Percentiles rank a stretch among this genome's conserved stretches.
Evolutionary conservation across 1,284 basidiomycete genomes (phyloP).

Genomic region (Ceratorhiza oryzae-sativae): DNA sequence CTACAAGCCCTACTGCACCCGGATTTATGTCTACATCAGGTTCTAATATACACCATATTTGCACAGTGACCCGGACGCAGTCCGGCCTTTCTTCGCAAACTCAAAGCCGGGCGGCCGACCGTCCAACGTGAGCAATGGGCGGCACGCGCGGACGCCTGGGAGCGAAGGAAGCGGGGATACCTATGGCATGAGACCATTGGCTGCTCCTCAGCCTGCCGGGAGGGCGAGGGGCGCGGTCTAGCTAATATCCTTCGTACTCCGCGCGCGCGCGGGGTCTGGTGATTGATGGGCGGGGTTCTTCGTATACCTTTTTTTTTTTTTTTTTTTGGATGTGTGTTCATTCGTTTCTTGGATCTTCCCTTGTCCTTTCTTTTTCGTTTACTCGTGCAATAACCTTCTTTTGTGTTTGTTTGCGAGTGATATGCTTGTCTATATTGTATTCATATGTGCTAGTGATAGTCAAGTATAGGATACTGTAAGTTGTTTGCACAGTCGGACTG

Average conservation of each 20-base stretch:
- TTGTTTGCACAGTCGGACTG: no score
- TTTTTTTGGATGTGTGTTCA: background rate
- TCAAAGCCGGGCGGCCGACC: background rate
- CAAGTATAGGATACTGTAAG: conserved; percentile 2
- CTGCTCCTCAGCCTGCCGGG: background rate
- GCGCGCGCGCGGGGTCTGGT: background rate
- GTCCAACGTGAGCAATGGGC: conserved; percentile 25
- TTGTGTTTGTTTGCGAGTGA: background rate
- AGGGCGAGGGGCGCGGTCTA: background rate
- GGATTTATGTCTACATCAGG: background rate
- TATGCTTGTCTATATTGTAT: conserved; percentile 27
- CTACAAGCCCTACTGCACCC: background rate
- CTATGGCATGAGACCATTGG: conserved; percentile 26
- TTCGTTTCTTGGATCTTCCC: background rate
- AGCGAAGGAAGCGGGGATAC: conserved; percentile 34
- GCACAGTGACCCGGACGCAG: conserved; percentile 34
- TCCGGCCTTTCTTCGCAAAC: conserved; percentile 28
- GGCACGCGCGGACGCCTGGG: conserved; percentile 27
- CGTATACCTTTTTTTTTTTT: conserved; percentile 17
- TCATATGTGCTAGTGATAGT: conserved; percentile 11
- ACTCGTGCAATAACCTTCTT: background rate
- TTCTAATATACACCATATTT: conserved; percentile 16
- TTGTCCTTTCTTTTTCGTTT: background rate
- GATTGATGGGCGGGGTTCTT: background rate
- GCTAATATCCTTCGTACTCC: no score